A percentile compares a stretch with the other conserved stretches of the same genome.
These are phyloP conservation scores for Tolypocladium cylindrosporum DNA, from an alignment of 2,329 filamentous ascomycete genomes.

Conservation along the genomic window DNA sequence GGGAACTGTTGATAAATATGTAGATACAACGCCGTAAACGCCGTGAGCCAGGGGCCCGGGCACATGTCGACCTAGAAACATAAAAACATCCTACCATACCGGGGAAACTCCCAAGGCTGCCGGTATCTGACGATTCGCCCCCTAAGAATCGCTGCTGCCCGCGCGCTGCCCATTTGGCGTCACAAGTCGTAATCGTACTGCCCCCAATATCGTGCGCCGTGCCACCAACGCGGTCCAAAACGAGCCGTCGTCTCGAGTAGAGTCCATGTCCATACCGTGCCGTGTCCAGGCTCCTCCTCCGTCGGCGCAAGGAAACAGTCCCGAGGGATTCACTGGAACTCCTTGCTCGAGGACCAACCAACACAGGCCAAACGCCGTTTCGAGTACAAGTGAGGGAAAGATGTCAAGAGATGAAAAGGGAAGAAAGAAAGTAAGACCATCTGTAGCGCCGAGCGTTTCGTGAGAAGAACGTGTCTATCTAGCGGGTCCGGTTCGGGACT, in stretches of 20 bases:
- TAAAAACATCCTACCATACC: background rate
- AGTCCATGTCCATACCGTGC: background rate
- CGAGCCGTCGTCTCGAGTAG: background rate
- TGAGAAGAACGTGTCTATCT: conserved; percentile 4
- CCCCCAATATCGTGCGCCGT: background rate
- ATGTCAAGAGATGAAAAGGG: background rate
- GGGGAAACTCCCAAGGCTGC: background rate
- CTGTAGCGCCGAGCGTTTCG: conserved; percentile 4
- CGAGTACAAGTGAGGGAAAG: conserved; percentile 1
- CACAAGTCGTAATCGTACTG: background rate
- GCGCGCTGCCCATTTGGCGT: background rate
- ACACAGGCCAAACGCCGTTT: background rate
- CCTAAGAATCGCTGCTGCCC: background rate
- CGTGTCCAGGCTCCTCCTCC: background rate
- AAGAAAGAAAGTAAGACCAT: background rate
- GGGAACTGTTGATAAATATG: background rate
- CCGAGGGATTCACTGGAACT: background rate
- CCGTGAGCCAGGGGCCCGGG: background rate
- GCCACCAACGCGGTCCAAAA: background rate
- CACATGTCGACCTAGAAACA: background rate
- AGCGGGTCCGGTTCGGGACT: background rate
- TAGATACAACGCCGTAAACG: background rate
- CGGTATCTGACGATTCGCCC: background rate
- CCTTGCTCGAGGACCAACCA: background rate
- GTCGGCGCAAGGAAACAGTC: background rate